Conservation (phyloP, 2,329 filamentous ascomycete species). For the Penicillium glabrum region DNA sequence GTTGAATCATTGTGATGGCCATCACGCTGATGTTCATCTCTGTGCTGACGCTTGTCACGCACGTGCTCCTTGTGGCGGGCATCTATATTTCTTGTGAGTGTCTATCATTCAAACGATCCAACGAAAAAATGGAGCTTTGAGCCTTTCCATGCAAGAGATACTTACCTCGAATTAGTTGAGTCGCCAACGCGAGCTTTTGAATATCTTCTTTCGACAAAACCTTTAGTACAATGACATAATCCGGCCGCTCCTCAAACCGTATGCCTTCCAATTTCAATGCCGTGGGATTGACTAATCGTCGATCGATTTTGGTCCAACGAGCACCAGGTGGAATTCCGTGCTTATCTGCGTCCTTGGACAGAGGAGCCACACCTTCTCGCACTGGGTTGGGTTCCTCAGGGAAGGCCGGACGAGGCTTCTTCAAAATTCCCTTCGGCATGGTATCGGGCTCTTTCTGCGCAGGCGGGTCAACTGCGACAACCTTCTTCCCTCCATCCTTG, state of each 20-base stretch:
- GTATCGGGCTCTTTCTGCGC: conserved; percentile 60
- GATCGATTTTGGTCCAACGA: conserved; percentile 90
- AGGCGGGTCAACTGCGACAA: conserved; percentile 26
- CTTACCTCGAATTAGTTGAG: conserved; percentile 76
- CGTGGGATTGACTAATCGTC: conserved; percentile 84
- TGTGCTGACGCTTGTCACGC: conserved; percentile 38
- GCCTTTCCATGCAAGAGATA: conserved; percentile 5
- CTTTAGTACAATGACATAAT: conserved; percentile 88
- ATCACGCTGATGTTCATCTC: conserved; percentile 44
- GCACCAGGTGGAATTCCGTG: conserved; percentile 75
- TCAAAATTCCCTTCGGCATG: conserved; percentile 77
- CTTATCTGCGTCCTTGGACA: conserved; percentile 72
- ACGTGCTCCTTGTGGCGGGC: conserved; percentile 38
- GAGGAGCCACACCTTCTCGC: conserved; percentile 87
- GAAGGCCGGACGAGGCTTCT: conserved; percentile 77
- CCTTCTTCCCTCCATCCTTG: conserved; percentile 26
- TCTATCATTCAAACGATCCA: background rate
- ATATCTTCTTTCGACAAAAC: conserved; percentile 89
- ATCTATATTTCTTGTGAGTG: conserved; percentile 28
- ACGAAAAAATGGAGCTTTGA: background rate
- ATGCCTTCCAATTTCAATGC: conserved; percentile 85
- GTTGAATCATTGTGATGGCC: conserved; percentile 29
- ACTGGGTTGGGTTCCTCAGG: conserved; percentile 82
- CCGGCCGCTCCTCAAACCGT: conserved; percentile 85
- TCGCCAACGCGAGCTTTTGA: conserved; percentile 78